Evolutionary conservation across 495 filamentous ascomycete species (phyloP).

Genomic region (Penicillium flavigenum): DNA sequence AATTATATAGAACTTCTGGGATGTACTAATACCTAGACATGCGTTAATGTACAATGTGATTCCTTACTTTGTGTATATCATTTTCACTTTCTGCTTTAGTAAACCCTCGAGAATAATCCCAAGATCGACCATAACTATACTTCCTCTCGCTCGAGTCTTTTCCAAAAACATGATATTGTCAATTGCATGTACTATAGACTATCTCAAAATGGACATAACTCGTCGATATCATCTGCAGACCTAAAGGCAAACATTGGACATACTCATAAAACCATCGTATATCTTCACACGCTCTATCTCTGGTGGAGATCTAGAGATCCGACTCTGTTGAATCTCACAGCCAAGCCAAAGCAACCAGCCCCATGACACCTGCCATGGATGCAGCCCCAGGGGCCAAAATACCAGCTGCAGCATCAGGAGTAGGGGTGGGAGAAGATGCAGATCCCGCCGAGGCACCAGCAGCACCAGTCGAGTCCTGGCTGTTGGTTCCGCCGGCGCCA

Average conservation of each 20-base stretch:
- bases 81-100: background rate
- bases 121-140: background rate
- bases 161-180: background rate
- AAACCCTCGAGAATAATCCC: background rate
- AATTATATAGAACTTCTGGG: background rate
- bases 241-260: constrained; percentile 13
- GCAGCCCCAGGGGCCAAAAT: constrained; percentile 19
- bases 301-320: background rate
- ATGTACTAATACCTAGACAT: constrained; percentile 2
- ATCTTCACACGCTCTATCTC: constrained; percentile 6
- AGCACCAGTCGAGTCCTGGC: constrained; percentile 5
- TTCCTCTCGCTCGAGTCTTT: background rate
- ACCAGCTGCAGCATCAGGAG: constrained; percentile 23
- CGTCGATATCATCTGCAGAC: background rate
- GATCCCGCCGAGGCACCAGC: constrained; percentile 3
- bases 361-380: constrained; percentile 24
- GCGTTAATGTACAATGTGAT: background rate
- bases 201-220: background rate
- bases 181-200: constrained; percentile 2
- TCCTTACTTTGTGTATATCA: background rate
- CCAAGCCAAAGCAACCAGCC: constrained; percentile 31
- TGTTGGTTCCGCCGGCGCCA: constrained; percentile 2
- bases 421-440: constrained; percentile 16
- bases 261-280: constrained; percentile 4
- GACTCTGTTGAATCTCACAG: constrained; percentile 16